A percentile compares a stretch with the other conserved stretches of the same genome.
Evolutionary conservation across 2,329 filamentous ascomycete species (phyloP).

Genomic region (Rasamsonia emersonii): DNA sequence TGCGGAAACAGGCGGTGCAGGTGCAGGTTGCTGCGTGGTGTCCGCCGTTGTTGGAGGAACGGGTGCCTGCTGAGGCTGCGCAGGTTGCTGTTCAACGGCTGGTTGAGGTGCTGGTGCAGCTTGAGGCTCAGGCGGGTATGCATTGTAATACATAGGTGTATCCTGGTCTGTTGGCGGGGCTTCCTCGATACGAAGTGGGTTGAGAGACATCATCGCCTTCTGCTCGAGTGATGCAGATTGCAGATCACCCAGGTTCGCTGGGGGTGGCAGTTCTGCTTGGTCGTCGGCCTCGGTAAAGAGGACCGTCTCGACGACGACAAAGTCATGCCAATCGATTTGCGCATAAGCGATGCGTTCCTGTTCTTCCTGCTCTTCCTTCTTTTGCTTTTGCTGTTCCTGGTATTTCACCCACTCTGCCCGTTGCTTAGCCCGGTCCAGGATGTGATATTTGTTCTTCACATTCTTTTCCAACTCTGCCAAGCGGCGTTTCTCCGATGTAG

Average conservation of each 20-base stretch:
- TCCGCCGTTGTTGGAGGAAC: conserved; percentile 20
- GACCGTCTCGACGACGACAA: conserved; percentile 90
- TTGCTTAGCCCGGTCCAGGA: conserved; percentile 72
- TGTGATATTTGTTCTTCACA: conserved; percentile 66
- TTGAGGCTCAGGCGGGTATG: conserved; percentile 35
- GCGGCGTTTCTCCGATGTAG: conserved; percentile 63
- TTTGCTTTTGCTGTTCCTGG: conserved; percentile 74
- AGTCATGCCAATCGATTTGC: conserved; percentile 97
- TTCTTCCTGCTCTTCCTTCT: conserved; percentile 81
- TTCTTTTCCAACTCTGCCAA: conserved; percentile 66
- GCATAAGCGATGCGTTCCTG: conserved; percentile 69
- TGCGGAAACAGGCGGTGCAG: conserved; percentile 20
- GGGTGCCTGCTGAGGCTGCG: conserved; percentile 22
- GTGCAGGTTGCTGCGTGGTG: conserved; percentile 14
- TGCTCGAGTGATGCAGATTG: conserved; percentile 93
- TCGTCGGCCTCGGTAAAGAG: conserved; percentile 86
- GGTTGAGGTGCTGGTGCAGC: conserved; percentile 25
- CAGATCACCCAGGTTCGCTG: conserved; percentile 80
- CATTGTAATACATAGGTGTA: conserved; percentile 43
- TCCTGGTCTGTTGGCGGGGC: conserved; percentile 76
- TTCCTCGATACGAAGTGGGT: conserved; percentile 81
- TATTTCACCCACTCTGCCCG: conserved; percentile 81
- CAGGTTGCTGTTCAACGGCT: conserved; percentile 19
- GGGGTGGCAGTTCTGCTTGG: conserved; percentile 73
- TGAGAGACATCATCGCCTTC: conserved; percentile 82